Conservation (phyloP, 306 rosid genomes). For the Malus domestica region DNA sequence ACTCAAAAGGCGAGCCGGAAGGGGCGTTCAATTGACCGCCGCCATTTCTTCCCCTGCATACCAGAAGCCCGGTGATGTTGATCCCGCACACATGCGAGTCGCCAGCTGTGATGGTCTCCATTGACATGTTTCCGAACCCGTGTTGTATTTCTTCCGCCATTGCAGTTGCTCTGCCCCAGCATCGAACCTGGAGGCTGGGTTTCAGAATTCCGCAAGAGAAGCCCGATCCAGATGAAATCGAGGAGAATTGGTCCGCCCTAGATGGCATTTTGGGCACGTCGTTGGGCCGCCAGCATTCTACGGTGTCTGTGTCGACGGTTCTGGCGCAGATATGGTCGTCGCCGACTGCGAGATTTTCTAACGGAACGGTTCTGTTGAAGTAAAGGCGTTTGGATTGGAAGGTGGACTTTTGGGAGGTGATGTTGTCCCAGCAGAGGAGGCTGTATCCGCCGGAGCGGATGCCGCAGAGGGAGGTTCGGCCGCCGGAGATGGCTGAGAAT, state of each 20-base stretch:
- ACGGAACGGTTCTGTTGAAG: constrained; percentile 14
- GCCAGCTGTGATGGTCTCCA: constrained; percentile 57
- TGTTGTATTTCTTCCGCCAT: constrained; percentile 26
- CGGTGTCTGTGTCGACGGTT: constrained; percentile 26
- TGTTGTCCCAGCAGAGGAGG: constrained; percentile 52
- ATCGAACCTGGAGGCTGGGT: constrained; percentile 23
- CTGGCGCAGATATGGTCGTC: constrained; percentile 62
- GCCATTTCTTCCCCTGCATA: constrained; percentile 50
- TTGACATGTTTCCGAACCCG: constrained; percentile 42
- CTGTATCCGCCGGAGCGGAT: constrained; percentile 48
- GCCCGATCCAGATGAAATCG: constrained; percentile 72
- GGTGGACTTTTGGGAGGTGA: background rate
- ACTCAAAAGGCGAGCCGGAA: constrained; percentile 27
- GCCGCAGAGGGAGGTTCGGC: constrained; percentile 55
- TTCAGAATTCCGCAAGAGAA: constrained; percentile 71
- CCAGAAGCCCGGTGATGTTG: constrained; percentile 45
- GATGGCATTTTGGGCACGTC: constrained; percentile 9
- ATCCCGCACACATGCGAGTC: constrained; percentile 66
- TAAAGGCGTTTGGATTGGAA: constrained; percentile 41
- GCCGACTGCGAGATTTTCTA: constrained; percentile 64
- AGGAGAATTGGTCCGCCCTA: constrained; percentile 28
- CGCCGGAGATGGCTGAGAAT: constrained; percentile 64
- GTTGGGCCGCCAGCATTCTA: constrained; percentile 52
- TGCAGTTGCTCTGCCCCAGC: constrained; percentile 47
- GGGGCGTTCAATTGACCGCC: constrained; percentile 56